These are phyloP conservation scores for Yamadazyma epiphylla DNA, from an alignment of 1,139 yeast species.

Conservation along the genomic window DNA sequence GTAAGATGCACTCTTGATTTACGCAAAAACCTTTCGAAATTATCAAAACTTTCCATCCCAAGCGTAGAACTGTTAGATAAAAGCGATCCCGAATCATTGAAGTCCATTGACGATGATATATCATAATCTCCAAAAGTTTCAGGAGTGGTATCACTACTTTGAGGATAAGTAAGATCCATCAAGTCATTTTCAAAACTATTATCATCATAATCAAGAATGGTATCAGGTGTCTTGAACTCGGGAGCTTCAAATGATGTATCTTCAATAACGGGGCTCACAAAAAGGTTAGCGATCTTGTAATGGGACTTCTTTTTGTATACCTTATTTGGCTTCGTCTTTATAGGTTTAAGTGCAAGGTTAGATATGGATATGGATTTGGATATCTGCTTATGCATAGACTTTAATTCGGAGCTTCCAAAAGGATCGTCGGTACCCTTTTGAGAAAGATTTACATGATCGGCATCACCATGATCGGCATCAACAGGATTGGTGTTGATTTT, in stretches of 20 bases:
- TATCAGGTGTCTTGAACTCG: too few relatives aligned
- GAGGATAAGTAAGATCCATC: constrained; percentile 7
- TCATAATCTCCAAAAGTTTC: constrained; percentile 3
- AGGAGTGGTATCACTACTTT: constrained; percentile 10
- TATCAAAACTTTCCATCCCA: constrained; percentile 16
- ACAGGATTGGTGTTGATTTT: not conserved
- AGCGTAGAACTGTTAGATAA: constrained; percentile 11
- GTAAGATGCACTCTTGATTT: constrained; percentile 29
- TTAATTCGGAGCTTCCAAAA: not conserved
- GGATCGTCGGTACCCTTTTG: not conserved
- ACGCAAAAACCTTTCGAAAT: constrained; percentile 32
- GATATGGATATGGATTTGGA: constrained; percentile 41
- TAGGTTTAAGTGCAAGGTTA: constrained; percentile 38
- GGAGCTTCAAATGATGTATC: too few relatives aligned
- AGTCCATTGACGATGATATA: constrained; percentile 1
- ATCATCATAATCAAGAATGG: not conserved
- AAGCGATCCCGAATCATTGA: constrained; percentile 4
- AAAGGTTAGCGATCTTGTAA: constrained; percentile 37
- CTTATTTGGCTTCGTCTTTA: constrained; percentile 30
- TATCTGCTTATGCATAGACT: not conserved
- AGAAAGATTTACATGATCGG: not conserved
- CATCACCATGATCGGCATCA: constrained; percentile 3
- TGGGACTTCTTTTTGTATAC: constrained; percentile 40
- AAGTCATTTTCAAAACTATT: constrained; percentile 2
- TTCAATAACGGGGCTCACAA: constrained; percentile 13